Evolutionary conservation across 2,329 filamentous ascomycete species (phyloP), one percentile per base, ranked within the genome.

Genomic region (Fusarium sp.): DNA sequence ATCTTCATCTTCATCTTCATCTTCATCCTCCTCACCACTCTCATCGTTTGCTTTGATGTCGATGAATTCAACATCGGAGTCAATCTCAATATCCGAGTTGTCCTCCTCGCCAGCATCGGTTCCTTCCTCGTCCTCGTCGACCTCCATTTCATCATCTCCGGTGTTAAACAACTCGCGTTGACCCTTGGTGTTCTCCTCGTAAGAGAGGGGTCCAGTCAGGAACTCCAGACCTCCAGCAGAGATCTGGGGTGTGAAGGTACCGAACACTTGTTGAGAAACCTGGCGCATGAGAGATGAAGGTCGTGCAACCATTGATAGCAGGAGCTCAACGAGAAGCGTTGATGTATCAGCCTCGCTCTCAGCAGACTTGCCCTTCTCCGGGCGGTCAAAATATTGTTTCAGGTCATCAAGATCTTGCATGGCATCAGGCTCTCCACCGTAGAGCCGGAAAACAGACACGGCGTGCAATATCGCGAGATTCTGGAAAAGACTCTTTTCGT

Each of bases 291-390:
- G 84, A 12, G 91, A 89, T 3, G 94, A 97, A 6, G 91, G 92
- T 66, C 93, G 93, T 0, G 94, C 93, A 4, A 97, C 88, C 81
- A 98, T 93, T 53, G 93, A 93, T n/a, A 98, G 84, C 10, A 99
- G 80, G 52, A 98, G 92, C 75, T 98, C 96, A 4, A 98, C 89
- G 11, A 98, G 81, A 26, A 93, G 86, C 74, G 93, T 90, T 1
- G 93, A 92, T 13, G 84, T 84, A 9, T 86, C 87, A 2, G 82
- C 79, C 72, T 88, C 83, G 38, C 87, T 80, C 67, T 88, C 84
- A 0, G 81, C 80, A 6, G 70, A 58, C 20, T 74, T 76, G 23
- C 75, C 76, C 50, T 85, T 82, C 69, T 89, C 86, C 49, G 92
- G 84, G 74, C 89, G 90, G 42, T 92, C 85, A 62, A 91, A 91